These are phyloP conservation scores for Pythium rhizo-oryzae DNA, from an alignment of 352 stramenopile genomes.

Conservation along the genomic window DNA sequence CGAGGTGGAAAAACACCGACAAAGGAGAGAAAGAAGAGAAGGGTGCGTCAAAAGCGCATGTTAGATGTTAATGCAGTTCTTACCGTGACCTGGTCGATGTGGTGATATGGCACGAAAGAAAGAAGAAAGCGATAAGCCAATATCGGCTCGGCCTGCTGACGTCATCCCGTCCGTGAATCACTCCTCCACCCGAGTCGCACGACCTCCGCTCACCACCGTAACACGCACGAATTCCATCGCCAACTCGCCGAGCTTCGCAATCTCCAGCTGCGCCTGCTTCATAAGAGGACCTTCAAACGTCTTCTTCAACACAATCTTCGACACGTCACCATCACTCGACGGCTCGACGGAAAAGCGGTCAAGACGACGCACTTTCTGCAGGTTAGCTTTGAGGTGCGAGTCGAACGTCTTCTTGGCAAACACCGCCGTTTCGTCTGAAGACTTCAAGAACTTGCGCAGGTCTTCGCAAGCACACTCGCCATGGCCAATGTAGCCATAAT, in stretches of 20 bases:
- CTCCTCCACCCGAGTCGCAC: not conserved
- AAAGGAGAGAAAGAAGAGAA: too few relatives aligned
- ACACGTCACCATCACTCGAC: too few relatives aligned
- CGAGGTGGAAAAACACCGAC: not conserved
- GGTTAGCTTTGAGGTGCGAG: not conserved
- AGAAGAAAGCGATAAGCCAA: too few relatives aligned
- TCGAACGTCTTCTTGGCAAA: not conserved
- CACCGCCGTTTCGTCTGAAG: not conserved
- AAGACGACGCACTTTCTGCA: not conserved
- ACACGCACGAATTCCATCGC: not conserved
- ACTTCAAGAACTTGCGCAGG: not conserved
- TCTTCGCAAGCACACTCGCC: not conserved
- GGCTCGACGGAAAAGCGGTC: not conserved
- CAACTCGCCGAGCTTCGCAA: not conserved
- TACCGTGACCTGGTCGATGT: too few relatives aligned
- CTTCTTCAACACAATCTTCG: conserved; percentile 3
- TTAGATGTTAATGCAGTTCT: too few relatives aligned
- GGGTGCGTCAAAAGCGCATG: too few relatives aligned
- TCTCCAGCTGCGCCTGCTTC: not conserved
- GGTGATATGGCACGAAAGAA: too few relatives aligned
- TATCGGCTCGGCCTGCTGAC: not conserved
- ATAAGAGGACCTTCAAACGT: not conserved
- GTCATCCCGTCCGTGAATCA: not conserved
- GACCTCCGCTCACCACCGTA: not conserved
- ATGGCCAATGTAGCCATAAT: not conserved